A percentile compares a stretch with the other conserved stretches of the same genome.
Evolutionary conservation across 225 moss, liverwort and hornwort species (phyloP).

Genomic region (Straminergon stramineum): DNA sequence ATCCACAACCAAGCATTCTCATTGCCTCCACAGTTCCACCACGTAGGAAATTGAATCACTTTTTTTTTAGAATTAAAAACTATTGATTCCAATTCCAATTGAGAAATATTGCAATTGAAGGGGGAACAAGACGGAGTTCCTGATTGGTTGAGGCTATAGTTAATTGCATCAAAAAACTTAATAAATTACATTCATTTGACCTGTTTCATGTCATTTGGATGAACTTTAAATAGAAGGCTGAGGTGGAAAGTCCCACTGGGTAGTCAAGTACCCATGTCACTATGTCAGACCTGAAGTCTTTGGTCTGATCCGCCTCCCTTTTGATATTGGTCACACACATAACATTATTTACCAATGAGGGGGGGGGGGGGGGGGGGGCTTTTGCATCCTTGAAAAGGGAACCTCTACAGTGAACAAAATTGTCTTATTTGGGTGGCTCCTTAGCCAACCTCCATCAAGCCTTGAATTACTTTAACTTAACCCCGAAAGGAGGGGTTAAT

Average conservation of each 20-base stretch:
- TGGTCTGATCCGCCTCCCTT: background rate
- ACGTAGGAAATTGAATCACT: background rate
- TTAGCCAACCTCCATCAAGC: rapidly evolving
- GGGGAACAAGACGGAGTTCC: too few species aligned
- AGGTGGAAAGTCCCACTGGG: conserved; percentile 5
- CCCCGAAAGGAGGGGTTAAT: too few species aligned
- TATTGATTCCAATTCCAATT: background rate
- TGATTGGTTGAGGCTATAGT: background rate
- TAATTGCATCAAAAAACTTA: background rate
- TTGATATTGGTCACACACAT: background rate
- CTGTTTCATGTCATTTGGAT: background rate
- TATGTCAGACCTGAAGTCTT: background rate
- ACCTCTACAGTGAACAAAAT: background rate
- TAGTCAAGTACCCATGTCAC: background rate
- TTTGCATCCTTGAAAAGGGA: background rate
- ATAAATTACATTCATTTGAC: background rate
- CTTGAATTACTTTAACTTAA: background rate
- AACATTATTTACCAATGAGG: background rate
- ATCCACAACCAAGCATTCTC: background rate
- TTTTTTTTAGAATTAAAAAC: background rate
- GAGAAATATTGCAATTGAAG: background rate
- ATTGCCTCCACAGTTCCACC: background rate
- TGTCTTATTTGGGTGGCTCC: background rate
- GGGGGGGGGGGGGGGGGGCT: background rate
- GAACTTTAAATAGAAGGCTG: background rate